A percentile compares a stretch with the other conserved stretches of the same genome.
Conservation (phyloP, 495 filamentous ascomycete species). For the Lichenothelia convexa region DNA sequence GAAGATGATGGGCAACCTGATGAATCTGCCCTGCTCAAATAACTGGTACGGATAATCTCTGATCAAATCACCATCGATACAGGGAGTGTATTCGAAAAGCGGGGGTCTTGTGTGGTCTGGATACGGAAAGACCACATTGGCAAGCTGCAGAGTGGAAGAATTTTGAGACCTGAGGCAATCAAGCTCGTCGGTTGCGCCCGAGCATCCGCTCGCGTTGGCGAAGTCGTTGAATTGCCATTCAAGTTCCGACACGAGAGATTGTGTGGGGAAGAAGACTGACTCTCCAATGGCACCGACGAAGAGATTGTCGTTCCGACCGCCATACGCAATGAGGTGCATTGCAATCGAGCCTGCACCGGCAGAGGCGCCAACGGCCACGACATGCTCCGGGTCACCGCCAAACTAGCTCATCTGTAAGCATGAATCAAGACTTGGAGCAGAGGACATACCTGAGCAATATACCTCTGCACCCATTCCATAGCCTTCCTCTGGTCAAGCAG, state of each 20-base stretch:
- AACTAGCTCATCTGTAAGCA: conserved; percentile 27
- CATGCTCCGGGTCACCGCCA: conserved; percentile 52
- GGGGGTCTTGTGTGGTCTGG: conserved; percentile 30
- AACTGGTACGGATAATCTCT: conserved; percentile 39
- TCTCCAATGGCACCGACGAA: conserved; percentile 8
- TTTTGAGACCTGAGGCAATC: conserved; percentile 7
- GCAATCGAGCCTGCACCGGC: conserved; percentile 46
- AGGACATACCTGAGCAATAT: conserved; percentile 4
- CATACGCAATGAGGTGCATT: conserved; percentile 27
- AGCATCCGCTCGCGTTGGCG: conserved; percentile 7
- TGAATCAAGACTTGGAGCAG: conserved; percentile 1
- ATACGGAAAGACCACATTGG: conserved; percentile 24
- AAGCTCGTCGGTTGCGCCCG: conserved; percentile 3
- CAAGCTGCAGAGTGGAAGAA: conserved; percentile 5
- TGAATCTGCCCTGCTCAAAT: conserved; percentile 7
- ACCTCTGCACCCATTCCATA: conserved; percentile 7
- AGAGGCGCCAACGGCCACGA: conserved; percentile 51
- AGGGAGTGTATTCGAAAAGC: conserved; percentile 40
- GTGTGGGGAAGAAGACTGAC: conserved; percentile 5
- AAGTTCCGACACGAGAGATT: conserved; percentile 1
- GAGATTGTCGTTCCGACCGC: conserved; percentile 8
- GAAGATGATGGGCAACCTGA: conserved; percentile 6
- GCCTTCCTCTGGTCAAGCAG: conserved; percentile 47
- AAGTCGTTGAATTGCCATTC: conserved; percentile 8
- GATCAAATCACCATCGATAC: conserved; percentile 41